phyloP scores from a whole-genome alignment of 2,329 filamentous ascomycete genomes.

The Fusarium concolor region DNA sequence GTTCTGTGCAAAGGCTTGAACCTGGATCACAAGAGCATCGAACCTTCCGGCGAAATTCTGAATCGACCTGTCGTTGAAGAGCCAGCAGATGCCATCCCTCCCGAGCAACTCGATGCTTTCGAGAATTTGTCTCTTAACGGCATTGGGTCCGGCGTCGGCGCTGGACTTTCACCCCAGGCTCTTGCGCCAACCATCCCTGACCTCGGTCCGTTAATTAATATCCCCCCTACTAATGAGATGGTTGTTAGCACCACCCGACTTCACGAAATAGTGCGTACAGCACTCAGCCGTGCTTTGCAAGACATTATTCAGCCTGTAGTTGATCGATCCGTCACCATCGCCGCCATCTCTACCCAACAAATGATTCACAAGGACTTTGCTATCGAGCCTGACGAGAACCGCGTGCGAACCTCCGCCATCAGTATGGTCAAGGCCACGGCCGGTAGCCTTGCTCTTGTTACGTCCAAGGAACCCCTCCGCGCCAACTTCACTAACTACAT shows the following conservation, averaged over 20 bases:
- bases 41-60: conserved; percentile 87
- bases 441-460: conserved; percentile 94
- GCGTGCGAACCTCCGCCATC: conserved; percentile 85
- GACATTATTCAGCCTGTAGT: conserved; percentile 99
- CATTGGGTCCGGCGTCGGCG: conserved; percentile 74
- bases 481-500: conserved; percentile 99
- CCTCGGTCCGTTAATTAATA: conserved; percentile 80
- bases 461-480: conserved; percentile 94
- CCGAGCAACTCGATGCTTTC: conserved; percentile 81
- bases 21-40: conserved; percentile 91
- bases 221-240: conserved; percentile 84
- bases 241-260: conserved; percentile 76
- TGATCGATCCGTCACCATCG: conserved; percentile 96
- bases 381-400: conserved; percentile 89
- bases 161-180: conserved; percentile 80
- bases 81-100: conserved; percentile 67
- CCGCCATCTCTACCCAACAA: conserved; percentile 94
- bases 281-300: conserved; percentile 88
- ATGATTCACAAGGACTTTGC: conserved; percentile 97
- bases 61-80: conserved; percentile 77
- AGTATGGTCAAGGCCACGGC: conserved; percentile 96
- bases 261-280: conserved; percentile 82
- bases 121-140: conserved; percentile 84
- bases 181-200: conserved; percentile 87
- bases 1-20: conserved; percentile 93